Conservation (phyloP, 129 eudicot genomes). For the Flaveria brownii region DNA sequence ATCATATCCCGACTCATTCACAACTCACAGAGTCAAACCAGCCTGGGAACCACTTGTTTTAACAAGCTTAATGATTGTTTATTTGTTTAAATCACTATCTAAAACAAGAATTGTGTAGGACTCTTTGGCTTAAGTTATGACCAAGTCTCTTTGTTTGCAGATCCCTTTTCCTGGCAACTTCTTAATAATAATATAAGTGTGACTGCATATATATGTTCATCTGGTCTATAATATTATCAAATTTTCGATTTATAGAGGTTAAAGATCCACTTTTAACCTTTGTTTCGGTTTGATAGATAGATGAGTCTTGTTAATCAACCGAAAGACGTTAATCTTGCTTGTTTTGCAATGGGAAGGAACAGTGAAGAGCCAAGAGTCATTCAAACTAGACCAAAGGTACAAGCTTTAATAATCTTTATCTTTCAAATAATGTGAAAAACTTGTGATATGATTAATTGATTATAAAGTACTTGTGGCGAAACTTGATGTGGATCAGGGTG, state of each 20-base stretch:
- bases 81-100: slow-evolving; percentile 37
- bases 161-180: slow-evolving; percentile 42
- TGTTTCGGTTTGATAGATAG: slow-evolving; percentile 12
- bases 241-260: neutral
- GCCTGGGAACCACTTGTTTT: slow-evolving; percentile 15
- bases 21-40: slow-evolving; percentile 33
- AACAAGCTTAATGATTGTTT: slow-evolving; percentile 29
- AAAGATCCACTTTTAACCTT: neutral
- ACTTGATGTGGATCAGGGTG: slow-evolving; percentile 35
- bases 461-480: slow-evolving; percentile 19
- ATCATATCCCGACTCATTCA: slow-evolving; percentile 18
- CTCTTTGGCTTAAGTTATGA: slow-evolving; percentile 40
- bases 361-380: slow-evolving; percentile 43
- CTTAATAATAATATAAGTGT: slow-evolving; percentile 27
- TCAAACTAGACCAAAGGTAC: slow-evolving; percentile 54
- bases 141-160: slow-evolving; percentile 32
- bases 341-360: slow-evolving; percentile 51
- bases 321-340: slow-evolving; percentile 4
- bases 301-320: slow-evolving; percentile 19
- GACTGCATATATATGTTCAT: slow-evolving; percentile 26
- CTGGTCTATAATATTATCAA: slow-evolving; percentile 9
- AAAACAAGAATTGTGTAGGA: slow-evolving; percentile 36
- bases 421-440: neutral
- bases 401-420: slow-evolving; percentile 1
- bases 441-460: neutral